Evolutionary conservation across 441 rosid genomes (phyloP).

Genomic region (Brassica hybrid): DNA sequence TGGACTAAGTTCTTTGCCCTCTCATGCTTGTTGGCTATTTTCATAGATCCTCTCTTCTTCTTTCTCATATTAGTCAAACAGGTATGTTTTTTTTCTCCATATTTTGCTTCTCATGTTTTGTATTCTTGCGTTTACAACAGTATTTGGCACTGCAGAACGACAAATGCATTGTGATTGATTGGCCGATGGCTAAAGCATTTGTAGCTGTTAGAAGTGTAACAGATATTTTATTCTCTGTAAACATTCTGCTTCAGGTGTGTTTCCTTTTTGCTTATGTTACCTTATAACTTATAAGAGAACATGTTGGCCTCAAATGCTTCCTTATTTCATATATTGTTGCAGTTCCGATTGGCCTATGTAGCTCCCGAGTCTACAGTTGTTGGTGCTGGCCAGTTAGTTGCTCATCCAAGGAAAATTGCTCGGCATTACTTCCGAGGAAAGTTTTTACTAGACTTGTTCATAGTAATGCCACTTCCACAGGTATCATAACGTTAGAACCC

Average conservation of each 20-base stretch:
- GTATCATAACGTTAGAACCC: neutral
- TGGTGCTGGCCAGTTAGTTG: slow-evolving; percentile 9
- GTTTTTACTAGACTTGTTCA: slow-evolving; percentile 5
- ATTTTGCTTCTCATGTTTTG: slow-evolving; percentile 8
- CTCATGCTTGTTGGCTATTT: slow-evolving; percentile 67
- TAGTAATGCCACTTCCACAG: slow-evolving; percentile 6
- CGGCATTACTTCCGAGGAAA: neutral
- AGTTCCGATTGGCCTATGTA: slow-evolving; percentile 6
- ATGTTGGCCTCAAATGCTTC: neutral
- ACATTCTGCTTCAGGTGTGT: slow-evolving; percentile 13
- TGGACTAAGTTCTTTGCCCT: slow-evolving; percentile 76
- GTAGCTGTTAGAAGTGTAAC: neutral
- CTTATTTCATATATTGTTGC: neutral
- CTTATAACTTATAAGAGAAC: no score
- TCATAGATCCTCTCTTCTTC: slow-evolving; percentile 85
- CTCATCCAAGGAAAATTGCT: neutral
- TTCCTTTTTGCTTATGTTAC: neutral
- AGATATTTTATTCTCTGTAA: slow-evolving; percentile 8
- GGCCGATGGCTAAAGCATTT: slow-evolving; percentile 11
- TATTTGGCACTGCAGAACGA: slow-evolving; percentile 47
- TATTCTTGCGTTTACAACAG: neutral
- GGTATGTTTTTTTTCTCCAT: slow-evolving; percentile 45
- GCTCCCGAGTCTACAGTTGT: slow-evolving; percentile 6
- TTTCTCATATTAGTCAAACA: slow-evolving; percentile 56
- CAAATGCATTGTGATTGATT: slow-evolving; percentile 2